A percentile compares a stretch with the other conserved stretches of the same genome.
phyloP scores from a whole-genome alignment of 2,329 filamentous ascomycete genomes.

The Trematosphaeria pertusa region DNA sequence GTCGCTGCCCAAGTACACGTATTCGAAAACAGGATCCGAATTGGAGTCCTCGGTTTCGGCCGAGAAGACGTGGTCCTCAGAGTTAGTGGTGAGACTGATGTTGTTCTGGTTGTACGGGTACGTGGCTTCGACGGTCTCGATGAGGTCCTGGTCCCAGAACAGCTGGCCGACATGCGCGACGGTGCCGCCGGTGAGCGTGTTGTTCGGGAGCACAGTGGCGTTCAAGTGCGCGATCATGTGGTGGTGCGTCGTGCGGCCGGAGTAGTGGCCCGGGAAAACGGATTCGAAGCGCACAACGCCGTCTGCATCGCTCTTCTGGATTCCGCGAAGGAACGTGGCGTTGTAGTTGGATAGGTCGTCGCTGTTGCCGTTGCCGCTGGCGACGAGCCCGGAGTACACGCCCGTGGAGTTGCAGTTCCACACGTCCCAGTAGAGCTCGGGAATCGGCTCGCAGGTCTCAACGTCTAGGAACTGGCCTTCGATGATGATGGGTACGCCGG shows the following conservation, averaged over 20 bases:
- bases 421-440: slow-evolving; percentile 57
- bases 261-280: slow-evolving; percentile 49
- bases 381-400: slow-evolving; percentile 10
- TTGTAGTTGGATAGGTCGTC: slow-evolving; percentile 9
- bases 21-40: slow-evolving; percentile 61
- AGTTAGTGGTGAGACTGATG: slow-evolving; percentile 54
- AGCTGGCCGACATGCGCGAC: slow-evolving; percentile 67
- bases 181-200: slow-evolving; percentile 54
- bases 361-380: slow-evolving; percentile 7
- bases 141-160: slow-evolving; percentile 66
- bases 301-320: slow-evolving; percentile 52
- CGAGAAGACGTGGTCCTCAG: slow-evolving; percentile 56
- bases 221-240: slow-evolving; percentile 29
- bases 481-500: slow-evolving; percentile 54
- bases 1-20: slow-evolving; percentile 59
- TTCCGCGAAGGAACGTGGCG: slow-evolving; percentile 51
- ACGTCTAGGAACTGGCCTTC: slow-evolving; percentile 60
- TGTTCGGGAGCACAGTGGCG: slow-evolving; percentile 49
- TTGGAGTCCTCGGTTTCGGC: slow-evolving; percentile 52
- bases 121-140: slow-evolving; percentile 55
- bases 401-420: slow-evolving; percentile 50
- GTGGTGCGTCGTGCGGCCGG: slow-evolving; percentile 13
- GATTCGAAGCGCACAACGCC: slow-evolving; percentile 56
- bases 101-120: slow-evolving; percentile 50
- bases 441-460: slow-evolving; percentile 58